Evolutionary conservation across 805 yeast genomes (phyloP).

Genomic region (Kuraishia ogatae): DNA sequence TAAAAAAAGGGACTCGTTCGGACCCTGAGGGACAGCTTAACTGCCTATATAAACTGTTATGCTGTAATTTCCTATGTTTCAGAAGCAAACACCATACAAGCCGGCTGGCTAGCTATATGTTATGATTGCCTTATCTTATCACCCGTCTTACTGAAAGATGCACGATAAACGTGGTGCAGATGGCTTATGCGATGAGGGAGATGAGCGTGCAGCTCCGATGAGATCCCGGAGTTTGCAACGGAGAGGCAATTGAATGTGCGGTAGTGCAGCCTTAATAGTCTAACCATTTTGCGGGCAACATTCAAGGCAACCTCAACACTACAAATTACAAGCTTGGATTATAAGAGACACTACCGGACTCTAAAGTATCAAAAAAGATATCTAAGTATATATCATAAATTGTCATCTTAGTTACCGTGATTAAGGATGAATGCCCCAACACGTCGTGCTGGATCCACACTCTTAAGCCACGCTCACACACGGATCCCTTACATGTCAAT

Average conservation of each 20-base stretch:
- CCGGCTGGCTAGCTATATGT: background rate
- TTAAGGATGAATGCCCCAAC: background rate
- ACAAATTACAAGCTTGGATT: background rate
- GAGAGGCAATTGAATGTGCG: no score
- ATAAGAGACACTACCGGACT: background rate
- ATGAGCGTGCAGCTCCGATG: background rate
- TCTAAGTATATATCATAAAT: background rate
- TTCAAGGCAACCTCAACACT: no score
- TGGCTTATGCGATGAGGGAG: background rate
- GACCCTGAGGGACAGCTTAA: no score
- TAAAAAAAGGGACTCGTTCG: background rate
- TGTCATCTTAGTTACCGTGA: background rate
- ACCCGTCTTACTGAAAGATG: background rate
- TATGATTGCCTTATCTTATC: background rate
- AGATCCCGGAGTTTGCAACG: background rate
- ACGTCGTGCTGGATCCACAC: background rate
- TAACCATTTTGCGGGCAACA: no score
- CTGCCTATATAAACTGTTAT: no score
- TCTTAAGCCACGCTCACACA: no score
- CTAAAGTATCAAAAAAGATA: no score
- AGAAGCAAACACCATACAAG: background rate
- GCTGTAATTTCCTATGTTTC: background rate
- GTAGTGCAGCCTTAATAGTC: no score
- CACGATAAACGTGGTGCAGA: background rate
- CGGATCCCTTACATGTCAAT: constrained; percentile 29